Base-by-base conservation (phyloP, 2,329 filamentous ascomycete genomes). In the Trichoderma semiorbis region DNA sequence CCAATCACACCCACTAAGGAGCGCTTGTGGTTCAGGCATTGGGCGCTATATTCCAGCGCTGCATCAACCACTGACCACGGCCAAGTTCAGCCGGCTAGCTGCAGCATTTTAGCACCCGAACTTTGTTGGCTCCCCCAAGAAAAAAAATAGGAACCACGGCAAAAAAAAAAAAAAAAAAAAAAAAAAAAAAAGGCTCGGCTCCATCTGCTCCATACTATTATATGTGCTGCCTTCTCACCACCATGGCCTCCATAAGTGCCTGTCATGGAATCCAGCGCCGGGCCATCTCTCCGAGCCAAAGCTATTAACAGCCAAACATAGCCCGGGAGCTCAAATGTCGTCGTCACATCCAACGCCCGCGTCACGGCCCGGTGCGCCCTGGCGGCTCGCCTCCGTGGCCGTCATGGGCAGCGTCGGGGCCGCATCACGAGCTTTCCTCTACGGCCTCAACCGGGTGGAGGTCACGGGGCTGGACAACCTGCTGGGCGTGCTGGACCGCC, bases 381-480 rank as follows among this genome's bases (percentile, higher is more conserved):
- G 92, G 92, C 91, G 93, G 74, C 82, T 90, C 70, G 87, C 88
- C 43, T 97, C 94, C n/a, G 86, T 90, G 66, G 83, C 90, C 74
- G 87, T 92, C 47, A 93, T 97, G 87, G 91, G 92, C 76, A 81
- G 91, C 12, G 91, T 93, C 0, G 92, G 91, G 62, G 82, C 90
- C 32, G 75, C 97, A 7, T 93, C 90, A 71, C 89, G 93, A 73
- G 86, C 84, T 2, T 98, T 98, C 78, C 83, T 98, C 57, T 92
- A 90, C 75, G 89, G 88, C 0, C 81, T 95, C 74, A 97, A 92
- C 80, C 87, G 85, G 30, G 90, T 94, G 61, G 91, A 98, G 80
- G 89, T 93, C 6, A 86, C 90, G 76, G 95, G 95, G 1, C 84
- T 97, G 73, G 90, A 94, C 62, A 83, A 86, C 12, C 96, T 99